These are phyloP conservation scores for Cryptococcus depauperatus DNA, from an alignment of 1,284 basidiomycete species.

Conservation along the genomic window DNA sequence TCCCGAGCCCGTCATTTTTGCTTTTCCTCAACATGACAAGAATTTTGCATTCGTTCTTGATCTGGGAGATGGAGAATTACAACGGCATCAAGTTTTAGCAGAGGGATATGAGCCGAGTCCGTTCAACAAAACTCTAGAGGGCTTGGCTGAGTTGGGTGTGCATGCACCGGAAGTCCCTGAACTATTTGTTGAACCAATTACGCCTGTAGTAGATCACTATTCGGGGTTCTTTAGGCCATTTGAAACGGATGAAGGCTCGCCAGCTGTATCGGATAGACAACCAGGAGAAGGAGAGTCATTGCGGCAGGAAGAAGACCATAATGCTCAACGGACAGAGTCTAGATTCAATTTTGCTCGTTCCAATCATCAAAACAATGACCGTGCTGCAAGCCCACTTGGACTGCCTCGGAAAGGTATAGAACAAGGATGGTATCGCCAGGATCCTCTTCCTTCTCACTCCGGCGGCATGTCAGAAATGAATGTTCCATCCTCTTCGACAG, in stretches of 20 bases:
- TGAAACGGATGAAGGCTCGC: slow-evolving; percentile 14
- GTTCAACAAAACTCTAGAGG: slow-evolving; percentile 30
- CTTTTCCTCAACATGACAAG: slow-evolving; percentile 28
- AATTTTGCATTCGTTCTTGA: slow-evolving; percentile 33
- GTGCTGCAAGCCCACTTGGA: slow-evolving; percentile 14
- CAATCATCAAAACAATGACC: slow-evolving; percentile 23
- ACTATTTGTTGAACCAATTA: slow-evolving; percentile 7
- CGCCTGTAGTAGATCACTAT: slow-evolving; percentile 8
- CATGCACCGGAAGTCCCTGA: slow-evolving; percentile 23
- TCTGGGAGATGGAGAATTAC: slow-evolving; percentile 24
- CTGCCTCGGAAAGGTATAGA: slow-evolving; percentile 8
- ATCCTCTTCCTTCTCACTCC: slow-evolving; percentile 1
- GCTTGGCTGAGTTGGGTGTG: slow-evolving; percentile 28
- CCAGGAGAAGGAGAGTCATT: slow-evolving; percentile 15
- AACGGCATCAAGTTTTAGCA: slow-evolving; percentile 17
- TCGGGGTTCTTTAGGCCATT: slow-evolving; percentile 24
- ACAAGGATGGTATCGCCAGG: slow-evolving; percentile 12
- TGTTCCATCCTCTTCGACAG: slow-evolving; percentile 1
- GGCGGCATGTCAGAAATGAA: no score
- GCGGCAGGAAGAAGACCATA: slow-evolving; percentile 50
- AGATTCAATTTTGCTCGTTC: slow-evolving; percentile 70
- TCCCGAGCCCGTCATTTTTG: slow-evolving; percentile 24
- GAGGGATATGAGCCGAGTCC: slow-evolving; percentile 32
- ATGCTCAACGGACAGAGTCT: slow-evolving; percentile 58
- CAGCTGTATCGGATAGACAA: slow-evolving; percentile 8